Evolutionary conservation across 164 flowering plant species (phyloP).

Genomic region (Stephania japonica): DNA sequence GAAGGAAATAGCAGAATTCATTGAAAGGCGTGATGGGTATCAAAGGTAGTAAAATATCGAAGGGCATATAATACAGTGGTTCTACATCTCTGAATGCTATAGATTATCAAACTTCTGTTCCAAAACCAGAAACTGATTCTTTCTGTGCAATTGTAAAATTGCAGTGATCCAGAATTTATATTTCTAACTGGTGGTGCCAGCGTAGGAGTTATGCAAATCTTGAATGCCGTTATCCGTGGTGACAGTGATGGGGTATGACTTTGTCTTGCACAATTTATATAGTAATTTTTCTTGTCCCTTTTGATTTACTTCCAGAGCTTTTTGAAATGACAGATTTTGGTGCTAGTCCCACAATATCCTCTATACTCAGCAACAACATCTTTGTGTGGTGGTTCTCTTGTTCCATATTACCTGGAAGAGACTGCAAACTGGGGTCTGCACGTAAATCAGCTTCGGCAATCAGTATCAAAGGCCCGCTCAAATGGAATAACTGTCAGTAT

Average conservation of each 20-base stretch:
- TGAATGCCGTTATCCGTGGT: slow-evolving; percentile 69
- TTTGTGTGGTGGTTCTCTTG: slow-evolving; percentile 82
- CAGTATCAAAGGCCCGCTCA: slow-evolving; percentile 65
- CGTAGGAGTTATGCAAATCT: slow-evolving; percentile 95
- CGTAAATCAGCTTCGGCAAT: slow-evolving; percentile 55
- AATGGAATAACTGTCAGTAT: slow-evolving; percentile 77
- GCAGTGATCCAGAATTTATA: slow-evolving; percentile 96
- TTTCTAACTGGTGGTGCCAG: slow-evolving; percentile 98
- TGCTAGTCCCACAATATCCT: slow-evolving; percentile 99
- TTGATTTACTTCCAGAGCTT: slow-evolving; percentile 3
- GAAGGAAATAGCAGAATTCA: slow-evolving; percentile 94
- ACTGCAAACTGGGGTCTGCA: slow-evolving; percentile 98
- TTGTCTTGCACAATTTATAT: not conserved
- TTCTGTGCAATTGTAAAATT: slow-evolving; percentile 13
- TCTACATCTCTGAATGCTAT: not conserved
- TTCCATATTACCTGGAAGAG: slow-evolving; percentile 94
- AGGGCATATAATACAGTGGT: not conserved
- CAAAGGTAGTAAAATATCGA: slow-evolving; percentile 58
- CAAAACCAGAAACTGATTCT: slow-evolving; percentile 16
- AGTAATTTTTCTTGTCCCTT: not conserved
- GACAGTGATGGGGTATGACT: slow-evolving; percentile 72
- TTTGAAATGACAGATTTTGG: slow-evolving; percentile 58
- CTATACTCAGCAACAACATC: slow-evolving; percentile 96
- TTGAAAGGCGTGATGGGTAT: slow-evolving; percentile 93
- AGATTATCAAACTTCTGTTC: slow-evolving; percentile 1